Percentiles rank a stretch among this genome's conserved stretches.
These are phyloP conservation scores for Penicillium capsulatum DNA, from an alignment of 2,329 filamentous ascomycete species.

Conservation along the genomic window DNA sequence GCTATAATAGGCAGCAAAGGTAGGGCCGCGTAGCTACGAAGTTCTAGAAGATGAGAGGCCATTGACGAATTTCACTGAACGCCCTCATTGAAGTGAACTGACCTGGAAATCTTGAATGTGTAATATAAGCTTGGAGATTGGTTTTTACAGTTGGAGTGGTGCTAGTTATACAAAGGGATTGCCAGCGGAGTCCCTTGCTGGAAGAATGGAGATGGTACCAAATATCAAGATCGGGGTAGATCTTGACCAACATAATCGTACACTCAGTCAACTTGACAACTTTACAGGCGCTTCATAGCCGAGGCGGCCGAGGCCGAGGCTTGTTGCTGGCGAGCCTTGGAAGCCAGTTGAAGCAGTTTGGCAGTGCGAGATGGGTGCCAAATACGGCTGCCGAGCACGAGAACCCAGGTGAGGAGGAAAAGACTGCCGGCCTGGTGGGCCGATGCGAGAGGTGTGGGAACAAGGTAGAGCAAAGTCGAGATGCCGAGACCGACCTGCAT, in stretches of 20 bases:
- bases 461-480: slow-evolving; percentile 85
- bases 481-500: slow-evolving; percentile 85
- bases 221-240: slow-evolving; percentile 5
- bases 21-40: too few species aligned
- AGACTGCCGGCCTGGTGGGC: slow-evolving; percentile 89
- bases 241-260: slow-evolving; percentile 16
- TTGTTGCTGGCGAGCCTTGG: slow-evolving; percentile 33
- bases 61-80: too few species aligned
- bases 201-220: slow-evolving; percentile 29
- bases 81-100: too few species aligned
- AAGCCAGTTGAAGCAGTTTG: slow-evolving; percentile 51
- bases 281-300: slow-evolving; percentile 18
- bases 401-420: slow-evolving; percentile 73
- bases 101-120: too few species aligned
- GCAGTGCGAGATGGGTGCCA: slow-evolving; percentile 66
- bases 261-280: slow-evolving; percentile 1
- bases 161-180: slow-evolving; percentile 22
- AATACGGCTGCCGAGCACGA: slow-evolving; percentile 73
- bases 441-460: slow-evolving; percentile 81
- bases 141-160: background rate
- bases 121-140: too few species aligned
- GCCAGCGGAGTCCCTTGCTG: background rate
- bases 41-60: too few species aligned
- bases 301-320: slow-evolving; percentile 23
- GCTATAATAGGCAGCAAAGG: too few species aligned